phyloP scores from a whole-genome alignment of 371 early-diverging fungal species.

The Actinomucor elegans region DNA sequence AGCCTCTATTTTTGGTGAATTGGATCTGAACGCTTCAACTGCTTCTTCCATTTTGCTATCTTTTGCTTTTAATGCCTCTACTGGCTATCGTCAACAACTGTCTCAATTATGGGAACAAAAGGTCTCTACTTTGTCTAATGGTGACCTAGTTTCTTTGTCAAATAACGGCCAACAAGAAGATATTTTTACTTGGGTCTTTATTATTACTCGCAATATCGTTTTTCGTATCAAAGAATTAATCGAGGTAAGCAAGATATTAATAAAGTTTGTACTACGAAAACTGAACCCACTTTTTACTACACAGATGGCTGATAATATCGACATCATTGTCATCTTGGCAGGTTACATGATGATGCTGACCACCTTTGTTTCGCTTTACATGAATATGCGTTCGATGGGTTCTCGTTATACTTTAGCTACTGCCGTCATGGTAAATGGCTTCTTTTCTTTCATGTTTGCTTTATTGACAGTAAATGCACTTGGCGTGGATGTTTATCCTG shows the following conservation, averaged over 20 bases:
- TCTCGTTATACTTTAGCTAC: constrained; percentile 77
- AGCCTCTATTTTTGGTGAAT: constrained; percentile 18
- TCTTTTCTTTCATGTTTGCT: constrained; percentile 80
- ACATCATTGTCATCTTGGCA: constrained; percentile 77
- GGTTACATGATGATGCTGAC: constrained; percentile 87
- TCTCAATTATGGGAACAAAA: constrained; percentile 53
- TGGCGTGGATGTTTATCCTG: constrained; percentile 71
- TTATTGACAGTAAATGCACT: constrained; percentile 66
- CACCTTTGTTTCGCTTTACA: constrained; percentile 79
- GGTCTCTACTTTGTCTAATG: constrained; percentile 37
- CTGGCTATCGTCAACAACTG: constrained; percentile 44
- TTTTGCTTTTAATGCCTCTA: constrained; percentile 58
- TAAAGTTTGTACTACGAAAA: neutral
- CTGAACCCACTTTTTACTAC: neutral
- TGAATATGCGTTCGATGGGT: constrained; percentile 86
- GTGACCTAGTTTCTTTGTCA: constrained; percentile 31
- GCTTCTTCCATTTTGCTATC: constrained; percentile 48
- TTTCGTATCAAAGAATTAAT: constrained; percentile 60
- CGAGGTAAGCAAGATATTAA: constrained; percentile 49
- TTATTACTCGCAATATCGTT: constrained; percentile 50
- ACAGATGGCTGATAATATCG: constrained; percentile 76
- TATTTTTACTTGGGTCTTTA: constrained; percentile 43
- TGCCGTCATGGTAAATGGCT: constrained; percentile 66
- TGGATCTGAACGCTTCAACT: constrained; percentile 21
- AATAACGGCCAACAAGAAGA: constrained; percentile 21